phyloP scores from a whole-genome alignment of 768 basidiomycete species.

The Kwoniella botswanensis region DNA sequence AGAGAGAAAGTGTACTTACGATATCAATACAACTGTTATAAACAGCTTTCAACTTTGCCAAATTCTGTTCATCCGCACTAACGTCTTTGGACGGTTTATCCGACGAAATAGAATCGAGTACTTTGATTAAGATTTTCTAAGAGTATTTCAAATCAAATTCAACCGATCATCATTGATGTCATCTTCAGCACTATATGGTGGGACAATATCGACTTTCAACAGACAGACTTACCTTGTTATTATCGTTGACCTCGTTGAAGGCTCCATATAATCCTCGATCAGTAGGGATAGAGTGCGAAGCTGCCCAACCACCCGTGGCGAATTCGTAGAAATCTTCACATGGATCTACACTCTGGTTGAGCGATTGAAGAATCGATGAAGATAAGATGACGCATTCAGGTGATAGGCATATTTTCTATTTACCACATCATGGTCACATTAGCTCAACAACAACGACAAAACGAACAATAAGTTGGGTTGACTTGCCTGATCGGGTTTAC shows the following conservation, averaged over 20 bases:
- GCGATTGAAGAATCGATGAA: slow-evolving; percentile 75
- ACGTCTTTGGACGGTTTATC: slow-evolving; percentile 20
- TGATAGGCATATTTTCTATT: slow-evolving; percentile 72
- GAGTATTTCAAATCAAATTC: too few relatives aligned
- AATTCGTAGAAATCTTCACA: slow-evolving; percentile 95
- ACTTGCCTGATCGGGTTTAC: slow-evolving; percentile 44
- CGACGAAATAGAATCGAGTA: slow-evolving; percentile 64
- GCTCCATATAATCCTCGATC: slow-evolving; percentile 76
- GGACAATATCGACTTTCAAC: neutral
- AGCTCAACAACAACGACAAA: neutral
- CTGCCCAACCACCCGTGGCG: slow-evolving; percentile 89
- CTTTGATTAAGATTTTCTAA: slow-evolving; percentile 71
- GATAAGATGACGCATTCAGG: slow-evolving; percentile 81
- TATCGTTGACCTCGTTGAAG: slow-evolving; percentile 72
- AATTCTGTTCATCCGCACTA: slow-evolving; percentile 67
- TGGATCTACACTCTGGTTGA: slow-evolving; percentile 84
- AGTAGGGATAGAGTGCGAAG: slow-evolving; percentile 79
- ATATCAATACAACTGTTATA: slow-evolving; percentile 85
- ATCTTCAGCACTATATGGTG: neutral
- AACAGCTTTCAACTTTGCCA: slow-evolving; percentile 62
- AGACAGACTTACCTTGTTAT: slow-evolving; percentile 64
- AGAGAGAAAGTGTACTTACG: slow-evolving; percentile 41
- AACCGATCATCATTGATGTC: neutral
- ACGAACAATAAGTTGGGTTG: neutral
- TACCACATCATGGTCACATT: neutral